phyloP scores from a whole-genome alignment of 75 land plant species.

The Adiantum capillusveneris region DNA sequence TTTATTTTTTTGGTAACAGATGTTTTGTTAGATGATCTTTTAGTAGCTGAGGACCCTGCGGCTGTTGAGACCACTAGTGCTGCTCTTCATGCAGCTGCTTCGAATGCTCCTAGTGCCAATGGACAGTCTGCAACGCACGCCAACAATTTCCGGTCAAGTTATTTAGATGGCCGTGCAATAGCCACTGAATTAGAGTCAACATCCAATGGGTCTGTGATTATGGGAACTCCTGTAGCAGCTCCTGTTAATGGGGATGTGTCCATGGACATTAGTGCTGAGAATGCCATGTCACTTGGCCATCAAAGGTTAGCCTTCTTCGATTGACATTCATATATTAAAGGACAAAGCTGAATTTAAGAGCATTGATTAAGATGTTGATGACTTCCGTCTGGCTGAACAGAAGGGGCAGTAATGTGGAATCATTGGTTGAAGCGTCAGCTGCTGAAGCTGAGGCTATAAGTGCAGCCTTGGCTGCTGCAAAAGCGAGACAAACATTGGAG shows the following conservation, averaged over 20 bases:
- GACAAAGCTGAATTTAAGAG: background rate
- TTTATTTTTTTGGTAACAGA: slow-evolving; percentile 56
- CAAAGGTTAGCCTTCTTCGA: background rate
- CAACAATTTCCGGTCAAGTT: slow-evolving; percentile 31
- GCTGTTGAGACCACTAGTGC: slow-evolving; percentile 89
- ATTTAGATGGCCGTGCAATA: slow-evolving; percentile 50
- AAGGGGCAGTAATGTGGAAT: slow-evolving; percentile 73
- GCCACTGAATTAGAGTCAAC: slow-evolving; percentile 27
- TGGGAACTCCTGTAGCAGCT: slow-evolving; percentile 90
- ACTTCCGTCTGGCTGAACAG: slow-evolving; percentile 26
- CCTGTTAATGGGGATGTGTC: slow-evolving; percentile 88
- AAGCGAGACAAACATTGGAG: slow-evolving; percentile 75
- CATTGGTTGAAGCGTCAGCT: slow-evolving; percentile 91
- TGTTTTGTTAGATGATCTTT: slow-evolving; percentile 81
- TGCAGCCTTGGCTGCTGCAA: slow-evolving; percentile 85
- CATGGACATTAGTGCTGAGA: slow-evolving; percentile 91
- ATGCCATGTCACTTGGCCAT: slow-evolving; percentile 70
- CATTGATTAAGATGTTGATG: background rate
- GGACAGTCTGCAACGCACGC: slow-evolving; percentile 25
- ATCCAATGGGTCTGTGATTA: slow-evolving; percentile 76
- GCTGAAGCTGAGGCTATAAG: slow-evolving; percentile 98
- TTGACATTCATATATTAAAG: no score
- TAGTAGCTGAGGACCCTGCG: slow-evolving; percentile 92
- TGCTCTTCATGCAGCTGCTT: slow-evolving; percentile 91
- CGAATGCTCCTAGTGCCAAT: slow-evolving; percentile 56